Percentiles rank a stretch among this genome's conserved stretches.
Conservation (phyloP, 345 rosid genomes). For the Gynandropsis gynandra region DNA sequence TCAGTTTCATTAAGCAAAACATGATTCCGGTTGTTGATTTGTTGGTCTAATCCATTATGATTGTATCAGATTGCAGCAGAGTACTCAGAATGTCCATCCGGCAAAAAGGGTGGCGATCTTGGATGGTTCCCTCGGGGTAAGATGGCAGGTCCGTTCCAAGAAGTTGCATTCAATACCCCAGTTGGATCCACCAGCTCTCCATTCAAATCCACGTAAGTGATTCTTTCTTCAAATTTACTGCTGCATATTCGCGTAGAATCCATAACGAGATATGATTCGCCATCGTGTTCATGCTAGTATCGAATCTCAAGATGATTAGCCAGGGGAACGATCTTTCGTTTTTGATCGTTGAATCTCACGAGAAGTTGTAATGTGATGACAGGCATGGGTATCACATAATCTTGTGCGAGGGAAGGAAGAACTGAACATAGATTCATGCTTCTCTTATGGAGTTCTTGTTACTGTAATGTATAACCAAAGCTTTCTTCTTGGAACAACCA, state of each 20-base stretch:
- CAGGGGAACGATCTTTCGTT: too few species aligned
- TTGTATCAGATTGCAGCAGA: constrained; percentile 71
- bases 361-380: constrained; percentile 21
- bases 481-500: too few species aligned
- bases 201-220: constrained; percentile 81
- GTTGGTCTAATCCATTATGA: background rate
- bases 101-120: constrained; percentile 96
- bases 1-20: constrained; percentile 1
- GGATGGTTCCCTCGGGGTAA: constrained; percentile 99
- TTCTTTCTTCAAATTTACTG: background rate
- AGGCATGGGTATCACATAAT: constrained; percentile 93
- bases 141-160: constrained; percentile 98
- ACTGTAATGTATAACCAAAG: too few species aligned
- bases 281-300: too few species aligned
- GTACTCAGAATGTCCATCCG: constrained; percentile 93
- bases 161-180: constrained; percentile 72
- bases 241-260: background rate
- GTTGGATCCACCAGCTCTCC: constrained; percentile 93
- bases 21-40: background rate
- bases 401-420: constrained; percentile 80
- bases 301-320: too few species aligned
- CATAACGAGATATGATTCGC: too few species aligned
- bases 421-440: constrained; percentile 28
- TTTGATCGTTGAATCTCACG: background rate
- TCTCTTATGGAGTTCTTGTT: constrained; percentile 20